A percentile compares a stretch with the other conserved stretches of the same genome.
Conservation (phyloP, 768 basidiomycete genomes). For the Boletus rubescentipes region DNA sequence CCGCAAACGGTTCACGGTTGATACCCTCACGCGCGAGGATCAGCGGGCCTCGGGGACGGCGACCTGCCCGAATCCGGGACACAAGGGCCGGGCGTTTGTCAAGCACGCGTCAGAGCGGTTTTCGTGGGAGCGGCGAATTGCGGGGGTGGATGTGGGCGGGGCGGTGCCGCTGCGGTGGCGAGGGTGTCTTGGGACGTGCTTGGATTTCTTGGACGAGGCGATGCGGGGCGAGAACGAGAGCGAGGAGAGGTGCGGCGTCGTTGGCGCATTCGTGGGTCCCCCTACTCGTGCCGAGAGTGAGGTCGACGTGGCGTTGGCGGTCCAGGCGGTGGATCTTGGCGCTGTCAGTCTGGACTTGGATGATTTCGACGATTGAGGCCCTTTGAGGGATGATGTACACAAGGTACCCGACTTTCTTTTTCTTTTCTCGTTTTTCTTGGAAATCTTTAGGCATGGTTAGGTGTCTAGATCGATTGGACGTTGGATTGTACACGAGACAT, state of each 20-base stretch:
- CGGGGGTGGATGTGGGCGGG: constrained; percentile 51
- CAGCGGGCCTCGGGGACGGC: constrained; percentile 21
- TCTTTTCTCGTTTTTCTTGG: background rate
- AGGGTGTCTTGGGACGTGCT: constrained; percentile 62
- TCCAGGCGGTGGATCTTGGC: constrained; percentile 24
- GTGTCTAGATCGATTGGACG: constrained; percentile 1
- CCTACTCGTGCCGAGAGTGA: background rate
- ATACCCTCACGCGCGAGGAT: constrained; percentile 3
- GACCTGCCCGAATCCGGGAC: constrained; percentile 45
- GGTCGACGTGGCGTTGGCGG: constrained; percentile 15
- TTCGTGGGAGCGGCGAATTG: constrained; percentile 61
- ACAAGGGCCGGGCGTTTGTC: constrained; percentile 44
- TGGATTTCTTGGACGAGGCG: constrained; percentile 51
- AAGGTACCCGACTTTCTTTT: background rate
- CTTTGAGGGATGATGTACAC: background rate
- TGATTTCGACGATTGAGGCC: constrained; percentile 25
- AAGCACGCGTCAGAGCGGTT: constrained; percentile 58
- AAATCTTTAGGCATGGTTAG: background rate
- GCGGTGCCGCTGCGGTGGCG: constrained; percentile 64
- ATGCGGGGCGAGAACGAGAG: no score
- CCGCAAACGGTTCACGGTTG: constrained; percentile 20
- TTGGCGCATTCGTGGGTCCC: background rate
- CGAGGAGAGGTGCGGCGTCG: background rate
- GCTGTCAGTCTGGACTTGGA: constrained; percentile 20
- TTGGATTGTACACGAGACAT: constrained; percentile 6